Base-by-base conservation (phyloP, 768 basidiomycete genomes). In the Postia placenta region DNA sequence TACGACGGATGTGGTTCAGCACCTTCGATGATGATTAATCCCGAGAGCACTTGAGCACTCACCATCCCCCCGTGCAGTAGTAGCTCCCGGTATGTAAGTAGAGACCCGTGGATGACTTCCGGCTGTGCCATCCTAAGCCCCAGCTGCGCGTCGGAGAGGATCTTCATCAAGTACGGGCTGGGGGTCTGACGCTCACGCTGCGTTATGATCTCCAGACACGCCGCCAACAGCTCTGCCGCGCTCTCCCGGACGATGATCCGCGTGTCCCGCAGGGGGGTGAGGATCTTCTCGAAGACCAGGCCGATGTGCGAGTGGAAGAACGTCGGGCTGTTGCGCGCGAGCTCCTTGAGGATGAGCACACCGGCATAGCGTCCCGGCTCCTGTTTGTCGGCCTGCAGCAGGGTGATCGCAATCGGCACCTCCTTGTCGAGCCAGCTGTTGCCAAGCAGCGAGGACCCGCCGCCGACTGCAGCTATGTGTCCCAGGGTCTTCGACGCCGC, bases 1-100 rank as follows among this genome's bases (percentile, higher is more conserved):
- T 91, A 57, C 1, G 38, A 17, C 19, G n/a, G n/a, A n/a, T n/a
- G n/a, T n/a, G n/a, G n/a, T n/a, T n/a, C n/a, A 53, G n/a, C n/a
- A n/a, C n/a, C n/a, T n/a, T n/a, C n/a, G n/a, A n/a, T 30, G 36
- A 36, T 36, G 47, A n/a, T n/a, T n/a, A n/a, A 43, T 44, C 20
- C 38, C 38, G 37, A 24, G 25, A 40, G 20, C 39, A 25, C 17
- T 26, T 22, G 12, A 14, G 20, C 2, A 67, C 87, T 63, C 52
- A 93, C 94, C 82, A 92, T 89, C 55, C 91, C 90, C n/a, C 92
- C 93, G 62, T 94, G 90, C 43, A 94, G 75, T 19, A 99, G 69
- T 22, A 99, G 73, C 62, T 94, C 90, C 42, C 92, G 85, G 67
- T 92, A 92, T 11, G 93, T 93, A 49, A 97, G 74, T 30, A 99